Conservation (phyloP, 2,329 filamentous ascomycete species). For the Emergomyces orientalis region DNA sequence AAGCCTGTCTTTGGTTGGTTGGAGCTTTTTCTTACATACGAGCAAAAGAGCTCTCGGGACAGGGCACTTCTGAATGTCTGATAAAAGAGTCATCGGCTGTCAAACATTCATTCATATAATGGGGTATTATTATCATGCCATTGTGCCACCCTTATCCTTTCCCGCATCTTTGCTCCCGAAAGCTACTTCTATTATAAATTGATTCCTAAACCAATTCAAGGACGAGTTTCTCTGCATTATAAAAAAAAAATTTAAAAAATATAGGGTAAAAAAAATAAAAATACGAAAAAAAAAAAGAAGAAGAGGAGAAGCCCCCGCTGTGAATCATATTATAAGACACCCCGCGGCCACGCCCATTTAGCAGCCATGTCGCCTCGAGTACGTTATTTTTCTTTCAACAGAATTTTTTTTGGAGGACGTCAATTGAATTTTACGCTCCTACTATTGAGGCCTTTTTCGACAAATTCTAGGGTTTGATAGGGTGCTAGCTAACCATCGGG, state of each 20-base stretch:
- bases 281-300: no score
- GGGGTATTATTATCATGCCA: background rate
- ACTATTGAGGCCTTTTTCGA: background rate
- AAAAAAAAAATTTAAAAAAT: background rate
- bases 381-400: background rate
- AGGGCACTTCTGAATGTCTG: no score
- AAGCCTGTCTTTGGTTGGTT: no score
- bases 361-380: slow-evolving; percentile 2
- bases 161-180: background rate
- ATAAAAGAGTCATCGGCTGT: background rate
- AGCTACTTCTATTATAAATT: background rate
- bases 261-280: no score
- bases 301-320: background rate
- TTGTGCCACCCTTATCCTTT: background rate
- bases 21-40: no score
- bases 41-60: no score
- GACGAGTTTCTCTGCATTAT: background rate
- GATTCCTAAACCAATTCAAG: background rate
- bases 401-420: background rate
- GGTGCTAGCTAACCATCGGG: background rate
- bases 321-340: background rate
- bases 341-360: background rate
- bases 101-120: background rate
- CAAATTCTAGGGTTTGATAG: background rate
- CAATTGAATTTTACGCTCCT: background rate